These are phyloP conservation scores for Diaporthe ampelina DNA, from an alignment of 2,329 filamentous ascomycete species.

Conservation along the genomic window DNA sequence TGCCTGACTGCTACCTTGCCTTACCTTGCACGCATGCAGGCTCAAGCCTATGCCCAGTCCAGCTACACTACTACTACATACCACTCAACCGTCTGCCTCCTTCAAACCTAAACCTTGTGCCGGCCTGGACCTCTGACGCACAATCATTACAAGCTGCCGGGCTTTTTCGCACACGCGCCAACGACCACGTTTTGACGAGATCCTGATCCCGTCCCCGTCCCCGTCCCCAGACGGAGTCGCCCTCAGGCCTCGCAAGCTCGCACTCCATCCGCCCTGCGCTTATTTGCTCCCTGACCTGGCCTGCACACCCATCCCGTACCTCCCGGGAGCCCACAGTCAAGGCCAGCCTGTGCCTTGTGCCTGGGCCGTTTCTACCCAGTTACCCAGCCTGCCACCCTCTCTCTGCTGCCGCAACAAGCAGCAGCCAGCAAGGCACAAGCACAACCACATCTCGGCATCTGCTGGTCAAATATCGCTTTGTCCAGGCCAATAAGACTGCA, in stretches of 20 bases:
- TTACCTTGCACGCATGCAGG: constrained; percentile 33
- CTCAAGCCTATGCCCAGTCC: constrained; percentile 35
- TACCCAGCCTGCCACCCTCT: constrained; percentile 22
- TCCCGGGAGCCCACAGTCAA: constrained; percentile 21
- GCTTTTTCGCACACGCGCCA: constrained; percentile 28
- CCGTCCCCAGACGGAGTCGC: background rate
- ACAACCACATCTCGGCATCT: constrained; percentile 31
- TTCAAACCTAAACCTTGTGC: constrained; percentile 34
- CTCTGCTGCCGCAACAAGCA: constrained; percentile 24
- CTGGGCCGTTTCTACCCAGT: constrained; percentile 37
- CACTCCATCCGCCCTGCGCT: constrained; percentile 21
- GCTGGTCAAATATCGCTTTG: constrained; percentile 37
- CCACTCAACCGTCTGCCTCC: constrained; percentile 27
- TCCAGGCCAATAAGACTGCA: constrained; percentile 35
- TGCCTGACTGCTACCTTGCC: constrained; percentile 34
- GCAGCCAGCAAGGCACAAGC: constrained; percentile 27
- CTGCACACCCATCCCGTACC: constrained; percentile 7
- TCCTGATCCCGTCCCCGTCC: constrained; percentile 17
- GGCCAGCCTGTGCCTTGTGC: background rate
- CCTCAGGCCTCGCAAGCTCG: constrained; percentile 29
- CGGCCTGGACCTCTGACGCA: constrained; percentile 28
- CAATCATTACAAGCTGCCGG: constrained; percentile 27
- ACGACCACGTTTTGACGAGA: constrained; percentile 23
- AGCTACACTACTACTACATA: constrained; percentile 27
- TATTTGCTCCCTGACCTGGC: constrained; percentile 33